Evolutionary conservation across 2,329 filamentous ascomycete genomes (phyloP).

Genomic region (Ophiocordyceps unilateralis): DNA sequence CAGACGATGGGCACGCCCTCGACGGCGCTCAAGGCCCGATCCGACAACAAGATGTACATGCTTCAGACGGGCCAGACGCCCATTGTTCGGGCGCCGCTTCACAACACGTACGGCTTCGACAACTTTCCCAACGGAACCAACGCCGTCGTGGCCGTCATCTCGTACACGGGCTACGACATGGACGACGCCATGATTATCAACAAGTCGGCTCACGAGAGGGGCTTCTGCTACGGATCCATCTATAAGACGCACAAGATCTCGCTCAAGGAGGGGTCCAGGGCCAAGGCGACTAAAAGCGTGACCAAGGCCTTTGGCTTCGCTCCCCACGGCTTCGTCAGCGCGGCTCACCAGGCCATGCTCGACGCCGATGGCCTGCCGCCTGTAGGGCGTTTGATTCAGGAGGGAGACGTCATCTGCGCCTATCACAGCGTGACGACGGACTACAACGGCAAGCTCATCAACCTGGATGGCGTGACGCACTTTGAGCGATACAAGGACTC

Average conservation of each 20-base stretch:
- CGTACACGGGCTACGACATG: conserved; percentile 99
- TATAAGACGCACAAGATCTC: conserved; percentile 95
- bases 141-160: conserved; percentile 90
- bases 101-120: conserved; percentile 92
- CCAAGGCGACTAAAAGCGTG: conserved; percentile 48
- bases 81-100: conserved; percentile 75
- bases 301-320: conserved; percentile 85
- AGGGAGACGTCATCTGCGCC: conserved; percentile 74
- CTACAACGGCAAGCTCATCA: conserved; percentile 60
- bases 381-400: conserved; percentile 58
- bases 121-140: conserved; percentile 97
- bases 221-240: conserved; percentile 88
- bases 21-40: conserved; percentile 67
- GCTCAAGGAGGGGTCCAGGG: conserved; percentile 61
- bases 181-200: conserved; percentile 99
- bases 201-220: conserved; percentile 89
- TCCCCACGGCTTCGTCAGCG: conserved; percentile 54
- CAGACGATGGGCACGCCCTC: conserved; percentile 97
- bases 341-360: conserved; percentile 51
- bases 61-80: conserved; percentile 93
- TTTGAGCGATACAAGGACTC: conserved; percentile 90
- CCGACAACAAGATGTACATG: conserved; percentile 93
- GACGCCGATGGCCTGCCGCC: conserved; percentile 79
- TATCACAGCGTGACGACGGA: conserved; percentile 80
- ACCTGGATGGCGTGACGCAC: conserved; percentile 71